Conservation (phyloP, 2,329 filamentous ascomycete species). For the Colletotrichum paranaense region DNA sequence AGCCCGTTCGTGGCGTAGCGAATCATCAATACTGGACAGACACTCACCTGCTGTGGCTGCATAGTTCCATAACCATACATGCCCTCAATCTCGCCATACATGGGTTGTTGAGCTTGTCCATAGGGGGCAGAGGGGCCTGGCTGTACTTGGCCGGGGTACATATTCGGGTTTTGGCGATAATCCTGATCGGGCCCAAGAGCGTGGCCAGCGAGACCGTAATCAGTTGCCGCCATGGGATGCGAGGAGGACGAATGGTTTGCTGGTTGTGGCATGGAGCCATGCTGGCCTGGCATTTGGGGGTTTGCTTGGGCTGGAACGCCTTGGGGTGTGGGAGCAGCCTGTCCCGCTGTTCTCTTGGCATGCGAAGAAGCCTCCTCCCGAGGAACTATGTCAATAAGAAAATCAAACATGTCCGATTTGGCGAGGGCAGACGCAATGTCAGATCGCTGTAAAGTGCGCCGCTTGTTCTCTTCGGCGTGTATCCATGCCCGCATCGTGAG, state of each 20-base stretch:
- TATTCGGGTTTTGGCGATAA: constrained; percentile 81
- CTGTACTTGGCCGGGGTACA: constrained; percentile 86
- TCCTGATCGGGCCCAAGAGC: constrained; percentile 76
- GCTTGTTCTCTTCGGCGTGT: constrained; percentile 98
- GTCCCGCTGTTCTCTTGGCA: constrained; percentile 77
- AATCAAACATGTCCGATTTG: constrained; percentile 99
- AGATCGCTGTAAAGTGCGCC: constrained; percentile 91
- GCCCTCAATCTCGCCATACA: constrained; percentile 84
- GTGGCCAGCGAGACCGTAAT: constrained; percentile 73
- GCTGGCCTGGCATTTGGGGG: constrained; percentile 65
- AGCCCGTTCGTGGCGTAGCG: constrained; percentile 2
- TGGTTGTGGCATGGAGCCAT: constrained; percentile 60
- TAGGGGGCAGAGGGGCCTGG: constrained; percentile 78
- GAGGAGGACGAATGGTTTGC: constrained; percentile 64
- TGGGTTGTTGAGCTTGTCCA: constrained; percentile 80
- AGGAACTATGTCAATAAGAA: constrained; percentile 98
- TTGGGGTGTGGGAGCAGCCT: constrained; percentile 55
- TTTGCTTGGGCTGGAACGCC: constrained; percentile 45
- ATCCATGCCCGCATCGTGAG: constrained; percentile 99
- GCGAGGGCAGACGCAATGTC: constrained; percentile 96
- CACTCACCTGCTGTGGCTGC: constrained; percentile 84
- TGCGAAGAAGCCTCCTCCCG: constrained; percentile 91
- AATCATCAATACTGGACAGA: neutral
- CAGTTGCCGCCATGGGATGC: constrained; percentile 68
- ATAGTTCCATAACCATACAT: constrained; percentile 89